Conservation (phyloP, 371 early-diverging fungal species). For the Mortierella sp. region DNA sequence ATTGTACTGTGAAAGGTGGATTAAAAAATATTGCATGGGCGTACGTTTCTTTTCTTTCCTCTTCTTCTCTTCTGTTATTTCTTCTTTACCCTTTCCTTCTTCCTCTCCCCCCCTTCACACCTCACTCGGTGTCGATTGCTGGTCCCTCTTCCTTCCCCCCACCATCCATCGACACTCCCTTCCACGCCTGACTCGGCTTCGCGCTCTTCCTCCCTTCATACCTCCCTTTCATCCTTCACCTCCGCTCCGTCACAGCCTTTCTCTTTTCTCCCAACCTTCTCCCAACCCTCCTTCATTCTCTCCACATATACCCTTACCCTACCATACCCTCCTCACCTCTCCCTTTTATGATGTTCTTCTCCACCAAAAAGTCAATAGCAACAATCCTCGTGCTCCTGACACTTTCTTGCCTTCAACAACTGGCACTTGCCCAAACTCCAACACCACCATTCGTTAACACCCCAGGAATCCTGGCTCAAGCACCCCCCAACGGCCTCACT, state of each 20-base stretch:
- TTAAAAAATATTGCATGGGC: neutral
- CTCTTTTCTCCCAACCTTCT: neutral
- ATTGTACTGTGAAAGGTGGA: neutral
- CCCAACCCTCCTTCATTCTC: neutral
- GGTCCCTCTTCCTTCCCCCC: neutral
- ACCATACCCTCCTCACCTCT: neutral
- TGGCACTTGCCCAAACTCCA: neutral
- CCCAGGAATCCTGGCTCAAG: neutral
- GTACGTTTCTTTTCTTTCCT: neutral
- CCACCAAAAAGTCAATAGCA: neutral
- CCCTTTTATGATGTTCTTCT: neutral
- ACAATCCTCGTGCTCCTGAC: neutral
- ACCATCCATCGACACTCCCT: constrained; percentile 2
- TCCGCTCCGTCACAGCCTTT: neutral
- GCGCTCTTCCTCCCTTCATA: neutral
- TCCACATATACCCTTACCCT: neutral
- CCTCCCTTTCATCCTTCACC: neutral
- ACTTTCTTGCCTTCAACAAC: neutral
- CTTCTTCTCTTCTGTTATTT: neutral
- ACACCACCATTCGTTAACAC: constrained; percentile 19
- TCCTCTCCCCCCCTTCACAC: neutral
- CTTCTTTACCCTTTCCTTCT: neutral
- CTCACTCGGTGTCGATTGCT: neutral
- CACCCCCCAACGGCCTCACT: constrained; percentile 8
- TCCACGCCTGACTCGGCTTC: constrained; percentile 5